Evolutionary conservation across 495 filamentous ascomycete species (phyloP).

Genomic region (Neurospora pannonica): DNA sequence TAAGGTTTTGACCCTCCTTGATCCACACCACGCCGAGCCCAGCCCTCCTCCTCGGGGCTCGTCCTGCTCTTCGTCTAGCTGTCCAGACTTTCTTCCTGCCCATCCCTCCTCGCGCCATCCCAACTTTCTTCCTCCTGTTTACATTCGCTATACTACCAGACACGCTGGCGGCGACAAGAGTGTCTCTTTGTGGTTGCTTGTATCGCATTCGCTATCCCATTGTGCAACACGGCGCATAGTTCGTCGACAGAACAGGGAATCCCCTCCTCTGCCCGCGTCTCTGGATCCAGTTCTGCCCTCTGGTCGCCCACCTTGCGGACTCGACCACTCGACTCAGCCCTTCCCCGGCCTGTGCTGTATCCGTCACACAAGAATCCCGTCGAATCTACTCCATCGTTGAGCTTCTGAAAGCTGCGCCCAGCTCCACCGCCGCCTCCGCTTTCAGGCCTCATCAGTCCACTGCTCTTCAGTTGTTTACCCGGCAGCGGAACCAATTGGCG

Average conservation of each 20-base stretch:
- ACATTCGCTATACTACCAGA: background rate
- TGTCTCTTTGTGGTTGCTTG: background rate
- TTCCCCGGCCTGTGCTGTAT: background rate
- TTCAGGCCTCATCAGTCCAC: background rate
- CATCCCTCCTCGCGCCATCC: background rate
- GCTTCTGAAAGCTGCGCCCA: background rate
- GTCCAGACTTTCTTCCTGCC: background rate
- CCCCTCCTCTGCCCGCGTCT: background rate
- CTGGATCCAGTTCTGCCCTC: background rate
- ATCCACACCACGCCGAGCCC: background rate
- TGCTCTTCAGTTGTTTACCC: background rate
- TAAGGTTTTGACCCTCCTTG: background rate
- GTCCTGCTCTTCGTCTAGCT: background rate
- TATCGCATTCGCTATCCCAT: background rate
- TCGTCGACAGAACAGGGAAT: background rate
- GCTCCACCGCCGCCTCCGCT: background rate
- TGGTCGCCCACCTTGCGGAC: background rate
- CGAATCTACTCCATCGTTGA: background rate
- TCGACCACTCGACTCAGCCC: background rate
- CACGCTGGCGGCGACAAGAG: background rate
- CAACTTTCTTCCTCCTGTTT: background rate
- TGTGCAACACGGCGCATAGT: background rate
- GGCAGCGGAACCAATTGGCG: constrained; percentile 1
- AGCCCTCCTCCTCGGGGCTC: background rate
- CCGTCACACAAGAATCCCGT: background rate